A percentile compares a stretch with the other conserved stretches of the same genome.
Evolutionary conservation across 169 alveolate species (phyloP).

Genomic region (Babesia caballi): DNA sequence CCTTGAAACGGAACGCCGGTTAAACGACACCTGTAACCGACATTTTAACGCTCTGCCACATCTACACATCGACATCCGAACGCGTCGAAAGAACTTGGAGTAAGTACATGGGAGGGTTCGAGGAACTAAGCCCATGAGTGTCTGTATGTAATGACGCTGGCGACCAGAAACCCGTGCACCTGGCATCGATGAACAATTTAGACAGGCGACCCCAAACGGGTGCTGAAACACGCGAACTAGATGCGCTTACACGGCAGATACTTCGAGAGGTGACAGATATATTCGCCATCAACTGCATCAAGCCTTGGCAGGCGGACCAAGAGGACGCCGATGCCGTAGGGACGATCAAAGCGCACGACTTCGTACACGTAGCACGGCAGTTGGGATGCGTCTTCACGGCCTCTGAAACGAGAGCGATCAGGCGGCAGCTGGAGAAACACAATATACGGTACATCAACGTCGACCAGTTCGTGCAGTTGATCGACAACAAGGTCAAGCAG

Average conservation of each 20-base stretch:
- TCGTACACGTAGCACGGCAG: constrained; percentile 59
- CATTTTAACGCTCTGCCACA: no score
- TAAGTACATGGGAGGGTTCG: no score
- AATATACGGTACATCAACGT: constrained; percentile 34
- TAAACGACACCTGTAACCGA: no score
- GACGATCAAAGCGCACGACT: constrained; percentile 13
- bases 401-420: constrained; percentile 36
- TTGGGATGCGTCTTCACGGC: constrained; percentile 59
- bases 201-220: not conserved
- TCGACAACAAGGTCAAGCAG: constrained; percentile 47
- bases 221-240: not conserved
- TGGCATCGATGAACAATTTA: not conserved
- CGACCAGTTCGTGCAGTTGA: constrained; percentile 54
- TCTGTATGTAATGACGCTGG: no score
- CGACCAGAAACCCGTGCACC: not conserved
- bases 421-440: constrained; percentile 14
- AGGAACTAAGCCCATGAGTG: no score
- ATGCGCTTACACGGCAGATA: constrained; percentile 6
- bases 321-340: constrained; percentile 16
- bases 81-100: no score
- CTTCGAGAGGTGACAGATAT: constrained; percentile 43
- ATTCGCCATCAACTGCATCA: constrained; percentile 54
- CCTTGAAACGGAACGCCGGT: no score
- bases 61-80: no score
- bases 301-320: constrained; percentile 50